Percentiles rank a stretch among this genome's conserved stretches.
These are phyloP conservation scores for Phytopythium litorale DNA, from an alignment of 352 stramenopile species.

Conservation along the genomic window DNA sequence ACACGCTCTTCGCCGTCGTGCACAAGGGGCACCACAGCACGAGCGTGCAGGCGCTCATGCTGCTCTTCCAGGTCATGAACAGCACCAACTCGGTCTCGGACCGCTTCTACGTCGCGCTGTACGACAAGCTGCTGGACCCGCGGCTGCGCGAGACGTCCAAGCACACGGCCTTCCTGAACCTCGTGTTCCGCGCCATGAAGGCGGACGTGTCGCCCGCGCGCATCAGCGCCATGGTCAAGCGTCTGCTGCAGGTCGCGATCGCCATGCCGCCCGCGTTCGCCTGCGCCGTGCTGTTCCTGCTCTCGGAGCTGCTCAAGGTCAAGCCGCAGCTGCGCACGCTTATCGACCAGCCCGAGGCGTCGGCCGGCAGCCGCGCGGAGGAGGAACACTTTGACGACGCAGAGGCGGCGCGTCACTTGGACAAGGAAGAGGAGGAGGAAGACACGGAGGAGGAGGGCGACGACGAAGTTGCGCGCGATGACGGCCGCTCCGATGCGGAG, in stretches of 20 bases:
- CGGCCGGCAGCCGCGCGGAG: conserved; percentile 14
- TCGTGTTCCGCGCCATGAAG: conserved; percentile 98
- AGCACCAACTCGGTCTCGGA: conserved; percentile 88
- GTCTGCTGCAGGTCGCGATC: conserved; percentile 82
- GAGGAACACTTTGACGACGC: conserved; percentile 59
- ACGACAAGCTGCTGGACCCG: conserved; percentile 91
- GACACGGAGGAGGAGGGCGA: conserved; percentile 38
- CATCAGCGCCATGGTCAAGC: conserved; percentile 93
- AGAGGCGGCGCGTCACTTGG: conserved; percentile 27
- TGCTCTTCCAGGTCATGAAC: conserved; percentile 92
- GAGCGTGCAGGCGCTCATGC: conserved; percentile 96
- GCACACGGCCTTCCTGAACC: conserved; percentile 96
- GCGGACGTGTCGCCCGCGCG: conserved; percentile 86
- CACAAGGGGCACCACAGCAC: conserved; percentile 87
- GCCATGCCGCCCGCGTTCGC: conserved; percentile 87
- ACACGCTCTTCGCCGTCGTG: conserved; percentile 80
- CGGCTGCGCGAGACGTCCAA: conserved; percentile 91
- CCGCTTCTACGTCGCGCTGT: conserved; percentile 97
- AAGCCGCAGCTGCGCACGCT: conserved; percentile 74
- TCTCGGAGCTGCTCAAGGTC: conserved; percentile 92
- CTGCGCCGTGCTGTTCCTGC: conserved; percentile 92
- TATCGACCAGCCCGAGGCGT: conserved; percentile 58
- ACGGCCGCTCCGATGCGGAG: conserved; percentile 48
- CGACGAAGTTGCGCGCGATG: conserved; percentile 25
- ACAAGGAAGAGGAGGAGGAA: conserved; percentile 37